Base-by-base conservation (phyloP, 2,329 filamentous ascomycete genomes). In the Verticillium zaregamsianum region DNA sequence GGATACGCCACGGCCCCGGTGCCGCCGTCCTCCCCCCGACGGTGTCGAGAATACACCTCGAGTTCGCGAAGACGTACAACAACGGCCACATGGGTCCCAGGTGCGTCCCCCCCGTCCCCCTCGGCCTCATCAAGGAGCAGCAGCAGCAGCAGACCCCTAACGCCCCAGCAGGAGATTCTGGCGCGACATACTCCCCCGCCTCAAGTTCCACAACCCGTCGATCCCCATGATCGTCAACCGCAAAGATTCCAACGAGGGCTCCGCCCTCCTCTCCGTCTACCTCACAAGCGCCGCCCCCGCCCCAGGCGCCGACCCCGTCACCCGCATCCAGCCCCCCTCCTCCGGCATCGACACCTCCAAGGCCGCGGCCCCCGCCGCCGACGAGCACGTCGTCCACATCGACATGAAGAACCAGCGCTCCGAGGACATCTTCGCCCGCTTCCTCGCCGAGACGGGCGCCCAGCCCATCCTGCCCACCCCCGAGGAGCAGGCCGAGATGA, bases 171-270 rank as follows among this genome's bases (percentile, higher is more conserved):
- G 93, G 71, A 92, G 92, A 79, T 97, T 99, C 84, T 97, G 92
- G 91, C 87, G 85, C 66, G 81, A 88, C 64, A 90, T 88, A 73
- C 87, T 98, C 57, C 91, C 92, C 25, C 87, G 92, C 62, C 82
- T 99, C 67, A 97, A 99, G 82, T 99, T 89, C 80, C 90, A 96
- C 82, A 99, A 99, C 75, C 95, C 95, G 0, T 79, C 87, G 14
- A 76, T 97, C 55, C 86, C 90, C 54, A 96, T 98, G 84, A 88
- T 91, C 63, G 86, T 97, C 69, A 89, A 90, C 74, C 90, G 91
- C 63, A 88, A 85, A 65, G 69, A 74, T 40, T 77, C 88, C 55
- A 81, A 86, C 67, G 74, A 79, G 5, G 80, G 80, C 25, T 79
- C 84, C 7, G 85, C 90, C 15, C 81, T 79, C 56, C 80, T 93